phyloP scores from a whole-genome alignment of 225 moss, liverwort and hornwort genomes.

The Neckera pumila region DNA sequence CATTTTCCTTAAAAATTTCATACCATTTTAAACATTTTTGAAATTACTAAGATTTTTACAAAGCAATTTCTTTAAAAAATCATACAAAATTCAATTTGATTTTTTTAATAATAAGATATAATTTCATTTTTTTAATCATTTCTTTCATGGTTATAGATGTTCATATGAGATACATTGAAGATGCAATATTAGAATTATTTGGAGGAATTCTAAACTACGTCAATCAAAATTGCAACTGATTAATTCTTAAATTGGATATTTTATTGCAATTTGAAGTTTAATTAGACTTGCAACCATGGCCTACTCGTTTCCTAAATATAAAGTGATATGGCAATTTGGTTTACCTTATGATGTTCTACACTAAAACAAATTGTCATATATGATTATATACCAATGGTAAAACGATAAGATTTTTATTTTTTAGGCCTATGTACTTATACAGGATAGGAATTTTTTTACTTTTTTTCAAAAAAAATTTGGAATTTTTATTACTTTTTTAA shows the following conservation, averaged over 20 bases:
- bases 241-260: background rate
- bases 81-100: no score
- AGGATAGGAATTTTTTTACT: background rate
- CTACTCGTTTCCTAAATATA: accelerated
- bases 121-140: no score
- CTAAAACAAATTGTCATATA: background rate
- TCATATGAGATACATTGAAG: background rate
- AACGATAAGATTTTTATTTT: background rate
- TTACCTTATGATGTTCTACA: background rate
- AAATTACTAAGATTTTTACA: no score
- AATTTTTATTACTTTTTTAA: background rate
- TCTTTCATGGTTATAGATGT: background rate
- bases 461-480: background rate
- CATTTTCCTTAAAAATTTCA: no score
- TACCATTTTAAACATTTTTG: no score
- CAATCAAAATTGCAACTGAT: background rate
- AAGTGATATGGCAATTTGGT: background rate
- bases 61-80: no score
- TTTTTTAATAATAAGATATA: no score
- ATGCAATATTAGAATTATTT: background rate
- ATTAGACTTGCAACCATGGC: background rate
- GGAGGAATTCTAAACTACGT: background rate
- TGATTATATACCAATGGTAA: background rate
- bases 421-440: background rate
- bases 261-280: background rate